A percentile compares a stretch with the other conserved stretches of the same genome.
phyloP scores from a whole-genome alignment of 345 rosid species.

The Sonneratia alba region DNA sequence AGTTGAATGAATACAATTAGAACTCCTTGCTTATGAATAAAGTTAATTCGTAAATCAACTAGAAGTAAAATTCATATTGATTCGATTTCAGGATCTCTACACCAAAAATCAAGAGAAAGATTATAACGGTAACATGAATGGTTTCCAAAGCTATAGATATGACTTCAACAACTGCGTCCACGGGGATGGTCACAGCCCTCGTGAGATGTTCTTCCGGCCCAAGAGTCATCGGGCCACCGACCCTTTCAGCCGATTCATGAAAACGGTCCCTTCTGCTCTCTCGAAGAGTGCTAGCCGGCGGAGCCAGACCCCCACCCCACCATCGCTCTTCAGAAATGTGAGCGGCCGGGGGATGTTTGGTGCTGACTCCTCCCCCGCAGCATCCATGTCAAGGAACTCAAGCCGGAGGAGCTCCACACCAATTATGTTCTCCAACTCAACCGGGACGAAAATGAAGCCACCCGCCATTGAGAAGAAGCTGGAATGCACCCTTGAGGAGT shows the following conservation, averaged over 20 bases:
- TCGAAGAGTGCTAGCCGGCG: constrained; percentile 21
- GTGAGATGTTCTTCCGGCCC: constrained; percentile 1
- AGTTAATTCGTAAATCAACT: background rate
- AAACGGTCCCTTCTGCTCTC: constrained; percentile 13
- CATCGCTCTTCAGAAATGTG: background rate
- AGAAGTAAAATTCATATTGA: background rate
- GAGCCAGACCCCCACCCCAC: background rate
- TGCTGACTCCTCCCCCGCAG: constrained; percentile 8
- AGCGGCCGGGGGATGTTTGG: constrained; percentile 23
- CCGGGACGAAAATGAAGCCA: constrained; percentile 45
- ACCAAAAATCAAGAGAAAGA: background rate
- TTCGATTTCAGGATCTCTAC: constrained; percentile 2
- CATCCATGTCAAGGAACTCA: constrained; percentile 19
- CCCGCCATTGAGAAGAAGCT: constrained; percentile 48
- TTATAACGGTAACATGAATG: background rate
- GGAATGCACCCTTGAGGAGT: constrained; percentile 76
- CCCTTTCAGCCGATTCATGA: background rate
- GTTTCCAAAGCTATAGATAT: constrained; percentile 8
- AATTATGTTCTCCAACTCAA: constrained; percentile 71
- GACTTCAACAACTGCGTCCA: background rate
- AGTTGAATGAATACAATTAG: no score
- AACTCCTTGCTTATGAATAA: no score
- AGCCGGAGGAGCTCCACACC: constrained; percentile 34
- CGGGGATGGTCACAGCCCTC: constrained; percentile 1
- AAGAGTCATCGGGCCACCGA: constrained; percentile 1